phyloP scores from a whole-genome alignment of 1,284 basidiomycete species.

The Austroboletus novae-zelandiae region DNA sequence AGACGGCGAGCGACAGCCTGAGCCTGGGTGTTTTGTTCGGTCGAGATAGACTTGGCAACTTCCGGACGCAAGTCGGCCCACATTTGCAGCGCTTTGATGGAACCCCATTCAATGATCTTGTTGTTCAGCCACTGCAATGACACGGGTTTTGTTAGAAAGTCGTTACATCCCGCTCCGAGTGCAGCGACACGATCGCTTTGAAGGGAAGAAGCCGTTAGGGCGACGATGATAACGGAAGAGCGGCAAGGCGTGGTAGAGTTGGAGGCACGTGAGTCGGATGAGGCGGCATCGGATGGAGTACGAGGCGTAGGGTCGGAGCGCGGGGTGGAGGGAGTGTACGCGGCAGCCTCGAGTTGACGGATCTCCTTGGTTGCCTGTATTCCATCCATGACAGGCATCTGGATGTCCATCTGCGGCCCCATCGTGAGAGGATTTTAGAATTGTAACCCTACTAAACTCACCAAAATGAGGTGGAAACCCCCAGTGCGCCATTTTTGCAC shows the following conservation, averaged over 20 bases:
- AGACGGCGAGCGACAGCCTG: constrained; percentile 64
- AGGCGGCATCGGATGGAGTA: constrained; percentile 52
- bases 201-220: constrained; percentile 91
- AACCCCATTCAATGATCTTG: constrained; percentile 99
- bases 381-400: constrained; percentile 98
- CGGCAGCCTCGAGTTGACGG: constrained; percentile 79
- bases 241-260: constrained; percentile 69
- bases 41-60: constrained; percentile 49
- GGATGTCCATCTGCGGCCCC: constrained; percentile 92
- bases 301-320: constrained; percentile 49
- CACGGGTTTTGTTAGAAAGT: constrained; percentile 98
- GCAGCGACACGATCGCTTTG: constrained; percentile 94
- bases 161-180: constrained; percentile 97
- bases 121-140: constrained; percentile 94
- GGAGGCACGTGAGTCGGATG: constrained; percentile 43
- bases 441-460: constrained; percentile 37
- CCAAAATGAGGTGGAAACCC: constrained; percentile 93
- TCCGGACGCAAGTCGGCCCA: constrained; percentile 78
- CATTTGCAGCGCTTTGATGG: constrained; percentile 85
- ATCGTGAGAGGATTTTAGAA: constrained; percentile 4
- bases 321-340: constrained; percentile 70
- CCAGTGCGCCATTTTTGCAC: constrained; percentile 96
- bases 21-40: constrained; percentile 61
- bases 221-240: constrained; percentile 97
- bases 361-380: constrained; percentile 98